phyloP scores from a whole-genome alignment of 192 early-diverging fungal species.

The Geosiphon pyriformis region DNA sequence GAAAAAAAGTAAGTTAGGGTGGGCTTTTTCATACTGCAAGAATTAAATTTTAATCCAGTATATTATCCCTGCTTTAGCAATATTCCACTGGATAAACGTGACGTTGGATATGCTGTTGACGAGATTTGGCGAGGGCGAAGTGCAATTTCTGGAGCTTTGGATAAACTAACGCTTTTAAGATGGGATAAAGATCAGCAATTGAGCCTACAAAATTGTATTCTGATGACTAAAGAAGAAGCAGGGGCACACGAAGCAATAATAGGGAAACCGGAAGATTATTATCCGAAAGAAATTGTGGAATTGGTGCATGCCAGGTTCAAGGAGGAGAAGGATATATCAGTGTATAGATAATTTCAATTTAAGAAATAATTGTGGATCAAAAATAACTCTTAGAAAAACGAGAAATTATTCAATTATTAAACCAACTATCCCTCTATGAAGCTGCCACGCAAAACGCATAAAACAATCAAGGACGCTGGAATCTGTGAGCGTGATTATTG shows the following conservation, averaged over 20 bases:
- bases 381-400: too few species aligned
- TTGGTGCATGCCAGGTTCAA: conserved; percentile 44
- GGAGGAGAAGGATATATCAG: conserved; percentile 36
- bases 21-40: conserved; percentile 14
- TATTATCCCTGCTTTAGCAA: too few species aligned
- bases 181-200: conserved; percentile 73
- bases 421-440: too few species aligned
- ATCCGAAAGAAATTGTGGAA: conserved; percentile 49
- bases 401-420: too few species aligned
- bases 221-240: conserved; percentile 80
- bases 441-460: too few species aligned
- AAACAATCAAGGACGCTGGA: too few species aligned
- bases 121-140: conserved; percentile 84
- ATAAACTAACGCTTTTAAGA: conserved; percentile 66
- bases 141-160: conserved; percentile 65
- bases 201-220: conserved; percentile 69
- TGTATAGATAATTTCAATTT: conserved; percentile 30
- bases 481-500: too few species aligned
- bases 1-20: conserved; percentile 20
- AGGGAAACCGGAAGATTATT: conserved; percentile 41
- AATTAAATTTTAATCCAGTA: too few species aligned
- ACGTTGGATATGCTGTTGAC: conserved; percentile 84
- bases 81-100: conserved; percentile 56
- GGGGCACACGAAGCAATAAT: conserved; percentile 49
- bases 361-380: too few species aligned